A percentile compares a stretch with the other conserved stretches of the same genome.
Conservation (phyloP, 306 rosid genomes). For the Malus domestica region ASM211411v1 NC_041805.1:27128501-27129000, state of each 20-base stretch:
- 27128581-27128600: no score
- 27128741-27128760: conserved; percentile 8
- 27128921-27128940: conserved; percentile 77
- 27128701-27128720: conserved; percentile 9
- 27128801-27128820: conserved; percentile 19
- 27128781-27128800: conserved; percentile 36
- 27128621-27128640: no score
- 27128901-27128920: background rate
- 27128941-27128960: conserved; percentile 76
- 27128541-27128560: no score
- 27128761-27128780: background rate
- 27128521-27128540: no score
- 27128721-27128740: background rate
- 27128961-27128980: conserved; percentile 50
- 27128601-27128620: no score
- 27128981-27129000: conserved; percentile 23
- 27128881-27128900: conserved; percentile 5
- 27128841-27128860: conserved; percentile 4
- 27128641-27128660: no score
- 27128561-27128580: no score
- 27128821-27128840: background rate
- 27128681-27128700: background rate
- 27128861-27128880: background rate
- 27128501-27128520: no score
- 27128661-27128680: background rate